Conservation (phyloP, 2,329 filamentous ascomycete genomes). For the Exophiala phaeomuriformis region DNA sequence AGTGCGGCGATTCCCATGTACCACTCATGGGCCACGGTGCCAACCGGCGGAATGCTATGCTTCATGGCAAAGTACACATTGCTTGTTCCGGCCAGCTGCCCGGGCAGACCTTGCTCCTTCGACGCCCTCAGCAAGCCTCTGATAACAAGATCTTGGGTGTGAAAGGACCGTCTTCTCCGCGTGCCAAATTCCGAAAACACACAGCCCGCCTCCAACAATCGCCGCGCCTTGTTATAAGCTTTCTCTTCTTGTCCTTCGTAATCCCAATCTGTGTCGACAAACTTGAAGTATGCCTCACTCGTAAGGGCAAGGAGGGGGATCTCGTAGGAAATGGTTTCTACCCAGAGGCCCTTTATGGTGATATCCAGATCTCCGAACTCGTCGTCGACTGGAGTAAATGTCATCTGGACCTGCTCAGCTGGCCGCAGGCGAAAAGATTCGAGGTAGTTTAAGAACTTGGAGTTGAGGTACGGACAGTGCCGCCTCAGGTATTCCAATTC, state of each 20-base stretch:
- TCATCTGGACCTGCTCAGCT: conserved; percentile 66
- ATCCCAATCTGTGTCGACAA: conserved; percentile 88
- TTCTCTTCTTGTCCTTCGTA: conserved; percentile 80
- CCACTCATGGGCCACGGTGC: conserved; percentile 95
- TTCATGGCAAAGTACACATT: conserved; percentile 97
- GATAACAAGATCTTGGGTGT: conserved; percentile 88
- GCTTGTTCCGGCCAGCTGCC: conserved; percentile 76
- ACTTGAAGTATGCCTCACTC: conserved; percentile 95
- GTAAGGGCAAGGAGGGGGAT: conserved; percentile 87
- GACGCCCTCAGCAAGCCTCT: conserved; percentile 73
- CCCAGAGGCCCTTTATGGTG: conserved; percentile 73
- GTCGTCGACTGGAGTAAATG: conserved; percentile 57
- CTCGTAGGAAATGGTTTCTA: conserved; percentile 95
- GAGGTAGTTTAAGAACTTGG: conserved; percentile 73
- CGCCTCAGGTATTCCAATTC: conserved; percentile 72
- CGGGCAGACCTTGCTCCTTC: conserved; percentile 59
- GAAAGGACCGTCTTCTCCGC: conserved; percentile 80
- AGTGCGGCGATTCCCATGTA: conserved; percentile 98
- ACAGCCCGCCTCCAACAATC: conserved; percentile 73
- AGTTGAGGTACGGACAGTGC: conserved; percentile 71
- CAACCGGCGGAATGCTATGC: conserved; percentile 74
- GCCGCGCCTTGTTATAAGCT: conserved; percentile 72
- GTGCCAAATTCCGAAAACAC: conserved; percentile 92
- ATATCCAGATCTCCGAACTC: conserved; percentile 70
- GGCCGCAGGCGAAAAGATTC: conserved; percentile 74